Evolutionary conservation across 345 rosid species (phyloP), one percentile per base, ranked within the genome.

Genomic region (Syzygium oleosum): DNA sequence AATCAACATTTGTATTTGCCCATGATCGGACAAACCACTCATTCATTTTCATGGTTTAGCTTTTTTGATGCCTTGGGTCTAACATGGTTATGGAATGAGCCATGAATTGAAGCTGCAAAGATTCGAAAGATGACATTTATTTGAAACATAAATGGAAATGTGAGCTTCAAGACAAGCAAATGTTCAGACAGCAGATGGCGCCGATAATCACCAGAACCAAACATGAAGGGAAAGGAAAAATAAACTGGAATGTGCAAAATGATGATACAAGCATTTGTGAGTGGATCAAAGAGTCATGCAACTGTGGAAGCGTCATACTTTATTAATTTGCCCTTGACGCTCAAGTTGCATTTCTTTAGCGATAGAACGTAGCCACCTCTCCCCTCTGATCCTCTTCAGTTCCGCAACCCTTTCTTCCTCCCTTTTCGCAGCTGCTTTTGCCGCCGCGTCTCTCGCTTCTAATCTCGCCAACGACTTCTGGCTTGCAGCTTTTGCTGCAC

Each of bases 311-410:
- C 65, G 21, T 85, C 86, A 51, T n/a, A 85, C 68, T 73, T 73
- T 52, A 84, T 53, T 87, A 73, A 14, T 11, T 43, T 80, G 85
- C 68, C 85, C 84, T 85, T 25, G 88, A 86, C 25, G 55, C 55
- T 63, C 51, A 68, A 93, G 92, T 92, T 90, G 91, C 95, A 94
- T 91, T 53, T 90, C 91, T 86, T 85, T 87, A 56, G 94, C 95
- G 87, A 96, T 91, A n/a, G 97, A 93, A 89, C 96, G 98, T 34
- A 96, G 93, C 99, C 99, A 98, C 90, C 93, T 93, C 90, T 96
- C 97, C 53, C 99, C 98, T 88, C 99, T 91, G n/a, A 91, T 73
- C 87, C 87, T 92, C 91, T 94, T 96, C 89, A 96, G 88, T 85
- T 94, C 95, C 4, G 95, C 93, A 63, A 96, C 91, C 91, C 98